phyloP scores from a whole-genome alignment of 768 basidiomycete genomes.

The Lactarius akahatsu region DNA sequence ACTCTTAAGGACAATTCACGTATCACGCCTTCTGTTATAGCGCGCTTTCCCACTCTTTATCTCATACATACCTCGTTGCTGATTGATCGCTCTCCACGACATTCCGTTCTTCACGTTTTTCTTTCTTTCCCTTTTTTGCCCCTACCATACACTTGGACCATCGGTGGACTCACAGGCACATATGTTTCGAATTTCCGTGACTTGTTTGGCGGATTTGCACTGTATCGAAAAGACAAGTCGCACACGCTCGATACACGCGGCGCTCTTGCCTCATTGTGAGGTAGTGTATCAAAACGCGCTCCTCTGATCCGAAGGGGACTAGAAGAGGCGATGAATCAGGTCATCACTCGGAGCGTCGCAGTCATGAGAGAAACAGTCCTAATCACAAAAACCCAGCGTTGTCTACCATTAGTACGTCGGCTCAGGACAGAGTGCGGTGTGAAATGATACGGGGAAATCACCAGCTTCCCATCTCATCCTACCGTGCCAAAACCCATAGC shows the following conservation, averaged over 20 bases:
- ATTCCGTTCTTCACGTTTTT: not conserved
- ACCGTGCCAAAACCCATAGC: not conserved
- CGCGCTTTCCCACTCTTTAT: not conserved
- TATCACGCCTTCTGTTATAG: not conserved
- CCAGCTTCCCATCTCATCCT: not conserved
- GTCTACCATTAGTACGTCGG: not conserved
- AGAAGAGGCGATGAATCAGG: no score
- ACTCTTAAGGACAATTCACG: not conserved
- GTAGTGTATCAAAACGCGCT: not conserved
- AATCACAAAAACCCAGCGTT: not conserved
- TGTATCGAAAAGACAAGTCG: constrained; percentile 3
- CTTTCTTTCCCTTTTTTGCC: not conserved
- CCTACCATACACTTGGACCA: constrained; percentile 5
- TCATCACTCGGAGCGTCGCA: not conserved
- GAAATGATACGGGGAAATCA: not conserved
- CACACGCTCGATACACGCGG: not conserved
- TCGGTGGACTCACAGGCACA: constrained; percentile 15
- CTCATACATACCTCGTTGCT: constrained; percentile 15
- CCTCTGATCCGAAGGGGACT: no score
- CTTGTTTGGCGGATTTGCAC: constrained; percentile 17
- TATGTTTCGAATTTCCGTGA: constrained; percentile 8
- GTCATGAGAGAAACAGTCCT: not conserved
- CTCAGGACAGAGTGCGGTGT: not conserved
- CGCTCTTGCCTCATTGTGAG: not conserved
- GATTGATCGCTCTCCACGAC: constrained; percentile 8